Evolutionary conservation across 2,329 filamentous ascomycete species (phyloP).

Genomic region (Fusarium hostae): DNA sequence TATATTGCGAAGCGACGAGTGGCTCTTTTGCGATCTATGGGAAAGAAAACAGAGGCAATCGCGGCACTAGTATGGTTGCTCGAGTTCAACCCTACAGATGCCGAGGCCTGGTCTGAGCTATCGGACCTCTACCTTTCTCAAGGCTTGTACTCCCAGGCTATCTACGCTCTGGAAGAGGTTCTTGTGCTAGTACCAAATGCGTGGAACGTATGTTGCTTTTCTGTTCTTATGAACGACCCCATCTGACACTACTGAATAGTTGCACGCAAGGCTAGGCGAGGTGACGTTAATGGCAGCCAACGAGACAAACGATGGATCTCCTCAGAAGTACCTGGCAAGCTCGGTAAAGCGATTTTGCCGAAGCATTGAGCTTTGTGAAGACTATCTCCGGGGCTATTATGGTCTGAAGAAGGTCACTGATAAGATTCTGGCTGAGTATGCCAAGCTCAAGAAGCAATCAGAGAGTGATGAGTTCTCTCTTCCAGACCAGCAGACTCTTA

Average conservation of each 20-base stretch:
- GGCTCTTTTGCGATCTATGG: conserved; percentile 80
- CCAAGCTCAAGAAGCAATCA: conserved; percentile 57
- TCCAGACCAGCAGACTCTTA: conserved; percentile 68
- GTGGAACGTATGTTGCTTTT: conserved; percentile 79
- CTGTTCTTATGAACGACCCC: neutral
- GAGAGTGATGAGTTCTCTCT: conserved; percentile 63
- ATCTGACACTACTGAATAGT: conserved; percentile 59
- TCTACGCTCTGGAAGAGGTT: conserved; percentile 91
- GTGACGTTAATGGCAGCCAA: conserved; percentile 77
- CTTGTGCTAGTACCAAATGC: conserved; percentile 88
- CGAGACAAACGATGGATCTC: conserved; percentile 53
- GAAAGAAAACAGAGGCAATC: conserved; percentile 77
- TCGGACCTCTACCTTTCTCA: conserved; percentile 86
- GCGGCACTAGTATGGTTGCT: conserved; percentile 78
- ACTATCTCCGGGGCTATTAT: conserved; percentile 92
- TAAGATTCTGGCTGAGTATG: conserved; percentile 58
- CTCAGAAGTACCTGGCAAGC: conserved; percentile 70
- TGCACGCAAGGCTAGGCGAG: conserved; percentile 89
- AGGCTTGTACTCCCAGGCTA: conserved; percentile 82
- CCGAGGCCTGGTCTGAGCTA: conserved; percentile 93
- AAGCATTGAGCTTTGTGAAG: conserved; percentile 92
- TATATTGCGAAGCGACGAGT: conserved; percentile 87
- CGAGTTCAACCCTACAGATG: conserved; percentile 87
- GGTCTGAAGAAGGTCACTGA: conserved; percentile 78
- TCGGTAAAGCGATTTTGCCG: conserved; percentile 87